Base-by-base conservation (phyloP, 148 eudicot species). In the Diospyros lotus region DNA sequence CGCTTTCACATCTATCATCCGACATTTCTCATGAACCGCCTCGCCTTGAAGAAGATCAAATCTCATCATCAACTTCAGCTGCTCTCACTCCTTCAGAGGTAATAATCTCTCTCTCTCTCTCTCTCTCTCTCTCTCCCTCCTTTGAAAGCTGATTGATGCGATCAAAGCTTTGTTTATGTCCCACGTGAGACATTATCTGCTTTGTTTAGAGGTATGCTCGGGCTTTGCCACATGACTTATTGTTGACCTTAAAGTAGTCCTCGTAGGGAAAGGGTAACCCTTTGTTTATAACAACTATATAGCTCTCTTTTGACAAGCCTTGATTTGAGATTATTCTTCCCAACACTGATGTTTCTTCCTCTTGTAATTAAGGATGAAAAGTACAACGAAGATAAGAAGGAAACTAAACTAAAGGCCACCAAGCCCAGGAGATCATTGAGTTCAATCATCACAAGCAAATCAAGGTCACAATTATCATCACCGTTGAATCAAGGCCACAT, bases 331-430 rank as follows among this genome's bases (percentile, higher is more conserved):
- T 75, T 44, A 75, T 39, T 7, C 14, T 44, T 66, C 39, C 28
- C 28, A 28, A 28, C 28, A 28, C 28, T 28, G 28, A 28, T 28
- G 28, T 28, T 0, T 1, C 17, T 45, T 68, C 40, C 17, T 40
- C 38, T 69, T 58, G 14, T 50, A 18, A 69, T 46, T 2, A 73
- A 81, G 80, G 82, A 78, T 66, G 82, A 71, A 40, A 42, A n/a
- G 59, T 60, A 45, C 68, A 15, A 72, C 48, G 66, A 54, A 58
- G 62, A 65, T 41, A 28, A 58, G 38, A 54, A 45, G 46, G 65
- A 69, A 61, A 48, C 2, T 41, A 45, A 4, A n/a, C 61, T 1
- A n/a, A 58, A 18, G 55, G 67, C 50, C 48, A 6, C 72, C 28
- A 28, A 28, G 28, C 28, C 28, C 28, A 28, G 28, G 28, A 28